phyloP scores from a whole-genome alignment of 495 filamentous ascomycete genomes.

The Oidiodendron maius region DNA sequence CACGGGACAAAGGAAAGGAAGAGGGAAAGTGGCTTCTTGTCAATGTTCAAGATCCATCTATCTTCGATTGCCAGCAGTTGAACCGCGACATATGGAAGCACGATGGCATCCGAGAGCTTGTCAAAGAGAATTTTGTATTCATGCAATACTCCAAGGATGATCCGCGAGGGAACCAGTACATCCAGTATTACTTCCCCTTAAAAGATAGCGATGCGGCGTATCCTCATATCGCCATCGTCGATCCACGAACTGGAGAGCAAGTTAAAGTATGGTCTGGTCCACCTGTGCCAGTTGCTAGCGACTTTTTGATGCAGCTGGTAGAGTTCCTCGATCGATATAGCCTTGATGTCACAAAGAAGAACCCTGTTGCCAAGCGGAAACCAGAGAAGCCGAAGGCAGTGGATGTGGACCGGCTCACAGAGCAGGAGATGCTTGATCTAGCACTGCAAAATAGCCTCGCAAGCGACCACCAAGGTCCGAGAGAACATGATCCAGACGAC shows the following conservation, averaged over 20 bases:
- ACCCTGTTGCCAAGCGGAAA: conserved; percentile 82
- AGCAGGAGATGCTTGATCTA: conserved; percentile 94
- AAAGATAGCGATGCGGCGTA: conserved; percentile 63
- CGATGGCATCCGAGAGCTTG: conserved; percentile 62
- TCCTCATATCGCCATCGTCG: conserved; percentile 91
- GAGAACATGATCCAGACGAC: conserved; percentile 70
- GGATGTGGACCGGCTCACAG: conserved; percentile 82
- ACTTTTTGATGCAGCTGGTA: conserved; percentile 86
- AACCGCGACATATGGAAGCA: conserved; percentile 97
- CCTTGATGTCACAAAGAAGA: conserved; percentile 77
- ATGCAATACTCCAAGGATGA: conserved; percentile 86
- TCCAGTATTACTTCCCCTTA: conserved; percentile 81
- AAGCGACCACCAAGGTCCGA: conserved; percentile 33
- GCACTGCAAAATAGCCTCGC: conserved; percentile 78
- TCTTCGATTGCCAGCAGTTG: conserved; percentile 87
- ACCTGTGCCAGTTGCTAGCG: conserved; percentile 66
- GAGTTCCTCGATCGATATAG: conserved; percentile 97
- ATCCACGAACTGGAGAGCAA: conserved; percentile 93
- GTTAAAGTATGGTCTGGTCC: conserved; percentile 91
- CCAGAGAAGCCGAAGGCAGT: conserved; percentile 60
- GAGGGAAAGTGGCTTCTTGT: conserved; percentile 89
- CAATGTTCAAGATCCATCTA: conserved; percentile 85
- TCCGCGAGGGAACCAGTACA: conserved; percentile 65
- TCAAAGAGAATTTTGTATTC: conserved; percentile 91
- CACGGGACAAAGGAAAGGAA: conserved; percentile 77